Evolutionary conservation across 169 alveolate species (phyloP), one percentile per base, ranked within the genome.

Genomic region (Plasmodium sp.): DNA sequence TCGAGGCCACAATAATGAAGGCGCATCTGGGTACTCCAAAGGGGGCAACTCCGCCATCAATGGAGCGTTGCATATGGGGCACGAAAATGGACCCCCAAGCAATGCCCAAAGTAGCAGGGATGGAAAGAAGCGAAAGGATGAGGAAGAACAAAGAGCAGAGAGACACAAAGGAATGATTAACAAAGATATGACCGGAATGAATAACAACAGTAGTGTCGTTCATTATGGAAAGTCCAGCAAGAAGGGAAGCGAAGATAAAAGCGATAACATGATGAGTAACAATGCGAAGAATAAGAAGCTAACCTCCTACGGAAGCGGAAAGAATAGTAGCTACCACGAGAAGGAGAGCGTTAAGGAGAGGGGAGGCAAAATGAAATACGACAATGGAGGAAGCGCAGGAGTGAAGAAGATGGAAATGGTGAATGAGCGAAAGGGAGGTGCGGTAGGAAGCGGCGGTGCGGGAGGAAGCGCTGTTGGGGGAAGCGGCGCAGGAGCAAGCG

Each of bases 211-310:
- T 71, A 62, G 22, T 12, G n/a, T 10, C 0, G 34, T 22, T 9
- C 45, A 3, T 71, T 72, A 84, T 43, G 45, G n/a, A 73, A 71
- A 72, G 14, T 43, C 75, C 14, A 16, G 27, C 14, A 72, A 45
- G 43, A 84, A 72, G 31, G 22, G 14, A 1, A 48, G 34, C 36
- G 83, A 84, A 27, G 83, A 84, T 5, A 72, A 72, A 67, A n/a
- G n/a, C 77, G 77, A 67, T 67, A 67, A 1, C 4, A 67, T 67
- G 43, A 84, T 41, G 39, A 58, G 71, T 22, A 16, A 2, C 10
- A 67, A 84, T 7, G 84, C 34, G 0, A 74, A 72, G 77, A 45
- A 72, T 43, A 84, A 84, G 36, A 84, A 84, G 36, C 43, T 34
- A 33, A 3, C 27, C 22, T 27, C 39, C 36, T 72, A 75, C 22